Base-by-base conservation (phyloP, 2,329 filamentous ascomycete species). In the Cryphonectria naterciae region DNA sequence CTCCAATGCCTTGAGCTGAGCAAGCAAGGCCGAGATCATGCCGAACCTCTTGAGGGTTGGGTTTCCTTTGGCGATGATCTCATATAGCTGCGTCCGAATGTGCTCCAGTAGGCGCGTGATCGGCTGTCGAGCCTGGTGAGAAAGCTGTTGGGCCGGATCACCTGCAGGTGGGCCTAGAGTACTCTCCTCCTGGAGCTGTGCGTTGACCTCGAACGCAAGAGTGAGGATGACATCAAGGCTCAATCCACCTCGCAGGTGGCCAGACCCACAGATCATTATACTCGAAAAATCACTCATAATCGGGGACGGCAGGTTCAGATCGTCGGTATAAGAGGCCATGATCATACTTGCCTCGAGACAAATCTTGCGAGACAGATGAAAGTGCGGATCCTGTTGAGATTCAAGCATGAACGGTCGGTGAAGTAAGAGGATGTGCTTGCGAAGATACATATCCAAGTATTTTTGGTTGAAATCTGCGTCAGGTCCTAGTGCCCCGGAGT, bases 361-460 rank as follows among this genome's bases (percentile, higher is more conserved):
- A 3, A 67, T 65, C 58, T 77, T 77, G n/a, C 76, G 73, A 5
- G 77, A 74, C 3, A 76, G 66, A 11, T 76, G 73, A 68, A 74
- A 77, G 17, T 73, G 74, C 13, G 73, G 73, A 52, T 77, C 74
- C n/a, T 68, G 69, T 0, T 66, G 69, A 2, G 76, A 71, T 15
- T 73, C 70, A 19, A 77, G 69, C 32, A 73, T 72, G 66, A 76
- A 78, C 0, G 76, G 75, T 6, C 76, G 73, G 54, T 76, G 74
- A 1, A 77, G 65, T 64, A 77, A 74, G 4, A 78, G 68, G 39
- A 75, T 74, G 28, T 75, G 69, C 19, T 74, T 71, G 17, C 76
- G 74, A 62, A 78, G 67, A 54, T 77, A 77, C 19, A 74, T 73
- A 67, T 78, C 77, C 1, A 77, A 60, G 65, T 75, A 77, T 63